Evolutionary conservation across 768 basidiomycete species (phyloP).

Genomic region (Cystobasidium ongulense): DNA sequence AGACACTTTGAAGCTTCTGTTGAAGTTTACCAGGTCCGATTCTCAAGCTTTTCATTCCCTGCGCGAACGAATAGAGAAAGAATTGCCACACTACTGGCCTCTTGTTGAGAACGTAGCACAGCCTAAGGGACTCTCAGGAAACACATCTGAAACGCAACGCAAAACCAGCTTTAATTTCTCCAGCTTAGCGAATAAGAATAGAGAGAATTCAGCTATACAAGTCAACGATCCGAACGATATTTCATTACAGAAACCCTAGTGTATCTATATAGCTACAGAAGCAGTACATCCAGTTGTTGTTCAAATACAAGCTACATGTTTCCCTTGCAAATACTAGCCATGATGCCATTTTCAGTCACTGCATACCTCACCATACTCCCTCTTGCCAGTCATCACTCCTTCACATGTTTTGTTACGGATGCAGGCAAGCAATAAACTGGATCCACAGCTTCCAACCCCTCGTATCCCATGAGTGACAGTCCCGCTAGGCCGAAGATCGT

Average conservation of each 20-base stretch:
- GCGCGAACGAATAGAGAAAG: neutral
- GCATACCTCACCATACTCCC: neutral
- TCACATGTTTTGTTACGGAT: constrained; percentile 44
- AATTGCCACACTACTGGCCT: constrained; percentile 27
- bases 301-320: neutral
- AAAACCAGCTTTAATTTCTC: neutral
- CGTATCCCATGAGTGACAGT: constrained; percentile 78
- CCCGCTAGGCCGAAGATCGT: constrained; percentile 87
- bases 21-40: constrained; percentile 32
- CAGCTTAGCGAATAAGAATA: neutral
- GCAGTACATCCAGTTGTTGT: neutral
- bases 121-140: neutral
- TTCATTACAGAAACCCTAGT: neutral
- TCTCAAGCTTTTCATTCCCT: neutral
- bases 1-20: constrained; percentile 27
- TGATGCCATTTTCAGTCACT: neutral
- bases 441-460: constrained; percentile 73
- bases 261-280: neutral
- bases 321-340: neutral
- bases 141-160: neutral
- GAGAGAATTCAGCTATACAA: neutral
- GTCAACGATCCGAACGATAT: neutral
- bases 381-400: neutral
- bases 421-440: constrained; percentile 97
- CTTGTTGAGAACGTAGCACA: constrained; percentile 17